Conservation (phyloP, 2,329 filamentous ascomycete species). For the Ophiostoma sp. region DNA sequence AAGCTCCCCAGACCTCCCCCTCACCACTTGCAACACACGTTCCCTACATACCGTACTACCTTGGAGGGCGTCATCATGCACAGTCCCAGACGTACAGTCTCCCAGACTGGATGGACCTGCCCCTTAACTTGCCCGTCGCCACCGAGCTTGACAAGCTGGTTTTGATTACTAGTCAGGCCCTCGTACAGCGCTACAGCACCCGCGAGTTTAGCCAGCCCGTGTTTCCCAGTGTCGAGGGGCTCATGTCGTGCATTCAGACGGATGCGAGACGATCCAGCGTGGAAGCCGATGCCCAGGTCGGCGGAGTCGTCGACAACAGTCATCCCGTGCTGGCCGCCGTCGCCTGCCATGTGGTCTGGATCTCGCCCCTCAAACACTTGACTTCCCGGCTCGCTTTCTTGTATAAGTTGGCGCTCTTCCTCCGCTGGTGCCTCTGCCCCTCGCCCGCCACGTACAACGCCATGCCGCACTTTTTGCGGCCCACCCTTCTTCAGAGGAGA, state of each 20-base stretch:
- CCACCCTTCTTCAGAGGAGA: conserved; percentile 32
- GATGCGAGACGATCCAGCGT: background rate
- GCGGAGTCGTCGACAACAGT: background rate
- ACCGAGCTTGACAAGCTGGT: conserved; percentile 21
- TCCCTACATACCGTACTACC: conserved; percentile 14
- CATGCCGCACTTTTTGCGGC: conserved; percentile 33
- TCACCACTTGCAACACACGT: conserved; percentile 12
- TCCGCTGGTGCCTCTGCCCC: conserved; percentile 21
- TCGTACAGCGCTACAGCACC: conserved; percentile 18
- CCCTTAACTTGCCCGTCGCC: conserved; percentile 20
- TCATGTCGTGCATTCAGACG: background rate
- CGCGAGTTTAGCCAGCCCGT: conserved; percentile 20
- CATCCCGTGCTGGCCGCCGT: background rate
- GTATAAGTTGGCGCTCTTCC: conserved; percentile 19
- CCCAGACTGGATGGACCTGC: conserved; percentile 17
- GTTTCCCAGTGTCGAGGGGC: conserved; percentile 19
- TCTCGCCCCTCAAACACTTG: background rate
- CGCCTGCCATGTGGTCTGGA: background rate
- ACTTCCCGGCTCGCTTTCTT: conserved; percentile 12
- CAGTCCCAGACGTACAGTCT: background rate
- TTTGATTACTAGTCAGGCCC: conserved; percentile 11
- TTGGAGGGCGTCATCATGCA: background rate
- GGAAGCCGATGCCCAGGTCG: too few relatives aligned
- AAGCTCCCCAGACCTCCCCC: background rate
- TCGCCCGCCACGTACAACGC: conserved; percentile 6